Base-by-base conservation (phyloP, 371 early-diverging fungal genomes). In the Mortierella polycephala region DNA sequence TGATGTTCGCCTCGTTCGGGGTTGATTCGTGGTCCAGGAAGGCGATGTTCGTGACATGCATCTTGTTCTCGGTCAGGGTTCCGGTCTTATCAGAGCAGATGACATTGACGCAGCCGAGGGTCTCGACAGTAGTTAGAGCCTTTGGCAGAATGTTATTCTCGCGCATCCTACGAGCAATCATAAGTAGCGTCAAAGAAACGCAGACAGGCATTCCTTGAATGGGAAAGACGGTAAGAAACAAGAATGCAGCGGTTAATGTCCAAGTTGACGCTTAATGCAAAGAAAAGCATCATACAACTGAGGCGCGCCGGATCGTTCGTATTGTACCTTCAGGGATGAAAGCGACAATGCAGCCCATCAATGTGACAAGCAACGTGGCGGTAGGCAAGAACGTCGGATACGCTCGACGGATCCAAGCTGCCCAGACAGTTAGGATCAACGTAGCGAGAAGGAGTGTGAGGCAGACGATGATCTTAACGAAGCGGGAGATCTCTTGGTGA, bases 71-170 rank as follows among this genome's bases (percentile, higher is more conserved):
- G 5, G 92, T 92, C 54, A 94, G 67, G 7, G 93, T 92, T 12
- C 92, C 92, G 1, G 92, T 92, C 71, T 94, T 93, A 67, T 92
- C 92, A 13, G 88, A 88, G 69, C 90, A 91, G 14, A 94, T 88
- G 37, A 90, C 86, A 39, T 84, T 85, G 52, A 92, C 88, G 65
- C 86, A 86, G 16, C 93, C 92, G 30, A 93, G 79, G 4, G 91
- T 90, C 72, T 93, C 92, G 7, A 94, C 86, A 0, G 89, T 88
- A 51, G 85, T 80, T 47, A 91, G 72, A 8, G 90, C 87, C 71
- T 90, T 90, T 45, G 89, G 87, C 16, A 90, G 72, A 20, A 92
- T 86, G 52, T 85, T 85, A 53, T 75, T 82, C 23, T 69, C 74
- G 18, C 84, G 77, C 87, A 91, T 86, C n/a, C 86, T 83, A 7